Evolutionary conservation across 495 filamentous ascomycete species (phyloP), one percentile per base, ranked within the genome.

Genomic region (Neurospora pannonica): DNA sequence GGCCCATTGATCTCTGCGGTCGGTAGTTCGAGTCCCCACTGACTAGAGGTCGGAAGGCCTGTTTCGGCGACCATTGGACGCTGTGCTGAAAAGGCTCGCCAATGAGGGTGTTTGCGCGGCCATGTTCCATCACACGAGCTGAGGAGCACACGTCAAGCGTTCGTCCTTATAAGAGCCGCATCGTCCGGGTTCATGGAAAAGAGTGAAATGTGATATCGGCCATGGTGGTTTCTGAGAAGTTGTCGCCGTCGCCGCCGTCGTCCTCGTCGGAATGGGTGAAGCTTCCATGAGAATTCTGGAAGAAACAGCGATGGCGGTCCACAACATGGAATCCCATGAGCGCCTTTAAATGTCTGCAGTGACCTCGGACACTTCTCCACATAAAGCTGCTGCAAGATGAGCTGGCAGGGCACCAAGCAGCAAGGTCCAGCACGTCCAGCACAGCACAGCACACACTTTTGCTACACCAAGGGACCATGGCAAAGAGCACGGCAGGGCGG

Each of bases 331-430:
- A 34, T 43, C 69, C 19, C 73, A 60, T 21, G 34, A 60, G 62
- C 28, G 69, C 24, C 77, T 77, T 81, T 80, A 79, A 79, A 79
- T 78, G 71, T 74, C 75, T 75, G 69, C n/a, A 38, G 34, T 67
- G 38, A 70, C 71, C 43, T 75, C 75, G 70, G 74, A 71, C 72
- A 37, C 71, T 75, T 76, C 79, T 82, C 79, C 79, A 78, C 80
- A 74, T 76, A 60, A 67, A 67, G 54, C 70, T 78, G 71, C 80
- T 83, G 81, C 81, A 83, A 76, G 81, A 82, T 83, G 81, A 78
- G 80, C 78, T 83, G 81, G 81, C 81, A 83, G 36, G 78, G 76
- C 72, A 77, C 70, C 71, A 67, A 67, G 54, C 54, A 67, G 54
- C 54, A 67, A 67, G 54, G 54, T 67, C 54, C 54, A 67, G 54